phyloP scores from a whole-genome alignment of 495 filamentous ascomycete genomes.

The Chaetomium fimeti region DNA sequence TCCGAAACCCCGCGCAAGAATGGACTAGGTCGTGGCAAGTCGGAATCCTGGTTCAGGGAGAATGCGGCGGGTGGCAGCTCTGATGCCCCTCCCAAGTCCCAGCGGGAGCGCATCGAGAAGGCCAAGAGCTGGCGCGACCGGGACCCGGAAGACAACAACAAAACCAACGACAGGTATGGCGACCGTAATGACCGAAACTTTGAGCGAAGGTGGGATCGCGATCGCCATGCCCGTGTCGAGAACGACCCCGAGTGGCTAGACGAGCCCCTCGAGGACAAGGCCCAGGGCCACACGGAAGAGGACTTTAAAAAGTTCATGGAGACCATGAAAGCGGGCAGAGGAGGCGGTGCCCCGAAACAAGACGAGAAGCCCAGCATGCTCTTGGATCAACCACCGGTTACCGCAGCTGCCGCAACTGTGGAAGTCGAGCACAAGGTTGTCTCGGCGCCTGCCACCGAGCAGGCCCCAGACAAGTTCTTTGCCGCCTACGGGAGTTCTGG shows the following conservation, averaged over 20 bases:
- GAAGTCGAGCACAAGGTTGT: conserved; percentile 50
- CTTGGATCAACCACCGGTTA: conserved; percentile 26
- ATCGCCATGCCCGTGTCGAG: conserved; percentile 63
- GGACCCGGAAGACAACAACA: conserved; percentile 48
- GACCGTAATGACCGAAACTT: conserved; percentile 46
- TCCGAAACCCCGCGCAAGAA: conserved; percentile 57
- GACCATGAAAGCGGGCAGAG: conserved; percentile 68
- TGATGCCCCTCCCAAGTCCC: conserved; percentile 38
- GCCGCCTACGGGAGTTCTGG: conserved; percentile 57
- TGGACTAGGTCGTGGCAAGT: conserved; percentile 44
- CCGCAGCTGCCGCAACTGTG: conserved; percentile 29
- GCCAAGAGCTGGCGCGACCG: conserved; percentile 68
- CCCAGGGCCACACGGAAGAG: conserved; percentile 73
- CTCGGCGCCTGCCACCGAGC: conserved; percentile 60
- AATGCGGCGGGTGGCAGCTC: conserved; percentile 42
- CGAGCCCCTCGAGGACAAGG: conserved; percentile 66
- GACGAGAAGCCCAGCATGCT: conserved; percentile 49
- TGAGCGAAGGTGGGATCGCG: conserved; percentile 60
- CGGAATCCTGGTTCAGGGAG: conserved; percentile 47
- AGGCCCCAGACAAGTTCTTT: conserved; percentile 77
- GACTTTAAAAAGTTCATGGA: conserved; percentile 97
- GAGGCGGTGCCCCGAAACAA: conserved; percentile 42
- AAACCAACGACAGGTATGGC: conserved; percentile 38
- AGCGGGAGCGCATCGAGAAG: conserved; percentile 56
- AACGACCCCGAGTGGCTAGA: conserved; percentile 87